Percentiles rank a stretch among this genome's conserved stretches.
Evolutionary conservation across 306 rosid genomes (phyloP).

Genomic region (Astragalus glycyphyllos): DNA sequence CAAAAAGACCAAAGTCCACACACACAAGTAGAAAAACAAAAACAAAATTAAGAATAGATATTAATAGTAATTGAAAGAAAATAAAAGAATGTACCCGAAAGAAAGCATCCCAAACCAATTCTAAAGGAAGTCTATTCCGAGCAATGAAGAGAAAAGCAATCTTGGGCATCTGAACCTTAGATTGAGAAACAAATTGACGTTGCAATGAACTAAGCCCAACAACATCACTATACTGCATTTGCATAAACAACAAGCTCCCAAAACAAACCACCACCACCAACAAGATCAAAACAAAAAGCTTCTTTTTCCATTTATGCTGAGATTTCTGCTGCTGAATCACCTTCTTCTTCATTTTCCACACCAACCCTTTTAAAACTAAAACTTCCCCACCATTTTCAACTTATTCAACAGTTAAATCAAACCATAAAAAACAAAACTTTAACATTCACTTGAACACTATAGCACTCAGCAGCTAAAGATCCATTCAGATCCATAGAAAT

Average conservation of each 20-base stretch:
- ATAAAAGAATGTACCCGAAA: conserved; percentile 58
- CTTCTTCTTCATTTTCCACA: conserved; percentile 78
- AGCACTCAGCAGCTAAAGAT: conserved; percentile 40
- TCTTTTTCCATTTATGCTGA: conserved; percentile 78
- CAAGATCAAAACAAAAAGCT: conserved; percentile 48
- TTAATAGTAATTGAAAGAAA: not conserved
- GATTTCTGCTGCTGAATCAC: conserved; percentile 70
- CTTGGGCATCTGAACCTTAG: conserved; percentile 58
- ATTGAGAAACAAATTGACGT: conserved; percentile 46
- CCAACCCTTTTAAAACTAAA: conserved; percentile 41
- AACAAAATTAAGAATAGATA: not conserved
- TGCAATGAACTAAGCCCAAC: conserved; percentile 65
- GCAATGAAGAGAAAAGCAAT: conserved; percentile 95
- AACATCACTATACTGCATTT: conserved; percentile 68
- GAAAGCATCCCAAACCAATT: conserved; percentile 89
- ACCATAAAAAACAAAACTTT: conserved; percentile 40
- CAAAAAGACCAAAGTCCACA: not conserved
- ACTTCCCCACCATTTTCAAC: conserved; percentile 53
- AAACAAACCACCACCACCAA: conserved; percentile 69
- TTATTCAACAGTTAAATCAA: conserved; percentile 36
- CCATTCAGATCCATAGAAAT: conserved; percentile 61
- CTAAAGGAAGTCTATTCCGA: conserved; percentile 87
- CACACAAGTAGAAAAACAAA: conserved; percentile 3
- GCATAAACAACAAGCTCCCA: conserved; percentile 73
- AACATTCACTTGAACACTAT: conserved; percentile 37